These are phyloP conservation scores for Barnettozyma sucrosica DNA, from an alignment of 805 yeast genomes.

Conservation along the genomic window DNA sequence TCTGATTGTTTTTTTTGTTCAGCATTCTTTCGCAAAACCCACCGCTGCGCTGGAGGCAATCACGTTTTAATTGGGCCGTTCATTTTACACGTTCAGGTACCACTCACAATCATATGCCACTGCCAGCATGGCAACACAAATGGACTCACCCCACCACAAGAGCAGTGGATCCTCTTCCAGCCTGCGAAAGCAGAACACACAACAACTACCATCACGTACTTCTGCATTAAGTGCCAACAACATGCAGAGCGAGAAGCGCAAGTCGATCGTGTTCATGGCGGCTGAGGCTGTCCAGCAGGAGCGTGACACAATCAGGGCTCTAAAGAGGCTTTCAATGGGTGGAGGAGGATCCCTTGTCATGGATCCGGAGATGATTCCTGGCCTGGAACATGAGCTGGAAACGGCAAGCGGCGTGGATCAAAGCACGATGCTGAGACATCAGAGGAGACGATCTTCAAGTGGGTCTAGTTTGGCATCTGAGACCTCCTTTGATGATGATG, in stretches of 20 bases:
- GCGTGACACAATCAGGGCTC: slow-evolving; percentile 63
- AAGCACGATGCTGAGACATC: not conserved
- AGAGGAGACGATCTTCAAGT: slow-evolving; percentile 15
- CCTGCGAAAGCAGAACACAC: not conserved
- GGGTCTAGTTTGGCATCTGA: slow-evolving; percentile 16
- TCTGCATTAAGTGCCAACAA: not conserved
- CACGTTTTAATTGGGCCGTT: too few relatives aligned
- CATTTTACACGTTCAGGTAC: not conserved
- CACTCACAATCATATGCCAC: not conserved
- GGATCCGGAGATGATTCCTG: slow-evolving; percentile 68
- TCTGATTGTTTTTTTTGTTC: not conserved
- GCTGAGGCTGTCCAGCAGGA: slow-evolving; percentile 75
- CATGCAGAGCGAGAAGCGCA: slow-evolving; percentile 20
- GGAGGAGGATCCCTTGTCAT: slow-evolving; percentile 43
- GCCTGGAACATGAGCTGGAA: slow-evolving; percentile 26
- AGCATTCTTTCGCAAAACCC: too few relatives aligned
- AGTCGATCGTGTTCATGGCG: slow-evolving; percentile 49
- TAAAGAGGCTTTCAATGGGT: slow-evolving; percentile 68
- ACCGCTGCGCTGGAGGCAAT: not conserved
- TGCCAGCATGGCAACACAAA: not conserved
- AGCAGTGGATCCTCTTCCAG: not conserved
- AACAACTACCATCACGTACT: not conserved
- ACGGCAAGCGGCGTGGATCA: slow-evolving; percentile 19
- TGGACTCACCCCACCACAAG: not conserved
- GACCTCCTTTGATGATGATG: slow-evolving; percentile 6